Evolutionary conservation across 2,329 filamentous ascomycete species (phyloP).

Genomic region (Neurospora crassa): DNA sequence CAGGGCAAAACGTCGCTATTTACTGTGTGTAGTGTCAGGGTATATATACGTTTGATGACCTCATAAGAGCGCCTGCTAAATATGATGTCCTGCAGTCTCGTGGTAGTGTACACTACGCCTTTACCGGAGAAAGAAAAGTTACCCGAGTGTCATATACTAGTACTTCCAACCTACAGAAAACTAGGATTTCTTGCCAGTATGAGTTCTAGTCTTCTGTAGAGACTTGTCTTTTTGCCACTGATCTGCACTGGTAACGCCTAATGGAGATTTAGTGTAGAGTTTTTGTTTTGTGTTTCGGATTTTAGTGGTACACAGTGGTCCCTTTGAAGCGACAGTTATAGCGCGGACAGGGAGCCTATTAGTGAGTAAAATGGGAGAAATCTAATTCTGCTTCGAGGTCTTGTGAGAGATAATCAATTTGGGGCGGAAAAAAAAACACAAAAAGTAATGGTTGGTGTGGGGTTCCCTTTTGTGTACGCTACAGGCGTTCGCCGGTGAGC

Average conservation of each 20-base stretch:
- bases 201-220: too few relatives aligned
- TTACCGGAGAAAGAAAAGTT: too few relatives aligned
- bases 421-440: background rate
- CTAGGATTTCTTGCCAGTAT: too few relatives aligned
- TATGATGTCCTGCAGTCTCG: background rate
- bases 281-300: background rate
- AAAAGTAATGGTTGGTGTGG: background rate
- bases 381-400: background rate
- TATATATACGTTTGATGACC: background rate
- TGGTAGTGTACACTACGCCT: too few relatives aligned
- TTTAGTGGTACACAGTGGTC: background rate
- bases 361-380: background rate
- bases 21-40: background rate
- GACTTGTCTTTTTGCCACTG: background rate
- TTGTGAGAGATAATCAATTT: background rate
- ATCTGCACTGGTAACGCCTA: too few relatives aligned
- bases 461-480: too few relatives aligned
- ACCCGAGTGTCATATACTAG: too few relatives aligned
- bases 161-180: too few relatives aligned
- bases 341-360: background rate
- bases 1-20: background rate
- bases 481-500: too few relatives aligned
- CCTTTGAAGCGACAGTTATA: background rate
- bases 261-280: background rate
- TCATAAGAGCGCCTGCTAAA: background rate